Percentiles rank a stretch among this genome's conserved stretches.
phyloP scores from a whole-genome alignment of 2,329 filamentous ascomycete species.

The Dothideomycetes sp. region DNA sequence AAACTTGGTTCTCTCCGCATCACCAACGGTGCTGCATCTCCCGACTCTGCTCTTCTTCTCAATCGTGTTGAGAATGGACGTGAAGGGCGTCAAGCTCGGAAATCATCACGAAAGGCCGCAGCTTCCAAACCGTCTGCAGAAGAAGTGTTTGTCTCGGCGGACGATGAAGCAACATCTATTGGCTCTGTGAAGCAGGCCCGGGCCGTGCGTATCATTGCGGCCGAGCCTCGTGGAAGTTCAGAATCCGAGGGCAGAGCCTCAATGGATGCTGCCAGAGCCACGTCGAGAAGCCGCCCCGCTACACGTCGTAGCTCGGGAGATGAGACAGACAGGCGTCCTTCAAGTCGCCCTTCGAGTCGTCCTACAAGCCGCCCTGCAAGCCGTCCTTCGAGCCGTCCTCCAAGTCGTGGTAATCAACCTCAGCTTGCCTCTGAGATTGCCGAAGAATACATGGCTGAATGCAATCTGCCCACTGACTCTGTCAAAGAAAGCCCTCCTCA shows the following conservation, averaged over 20 bases:
- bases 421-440: constrained; percentile 15
- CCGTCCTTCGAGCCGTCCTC: not conserved
- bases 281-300: constrained; percentile 4
- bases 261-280: not conserved
- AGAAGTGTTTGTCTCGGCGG: constrained; percentile 2
- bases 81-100: too few species aligned
- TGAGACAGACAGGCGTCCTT: not conserved
- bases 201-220: constrained; percentile 12
- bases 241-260: not conserved
- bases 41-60: constrained; percentile 30
- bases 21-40: constrained; percentile 40
- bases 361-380: not conserved
- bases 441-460: constrained; percentile 20
- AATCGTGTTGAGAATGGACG: constrained; percentile 6
- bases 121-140: not conserved
- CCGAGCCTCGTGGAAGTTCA: constrained; percentile 1
- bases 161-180: constrained; percentile 14
- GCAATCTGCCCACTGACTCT: constrained; percentile 17
- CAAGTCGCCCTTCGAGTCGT: not conserved
- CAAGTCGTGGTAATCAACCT: not conserved
- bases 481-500: constrained; percentile 15
- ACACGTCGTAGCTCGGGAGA: not conserved
- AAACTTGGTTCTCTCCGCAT: constrained; percentile 37
- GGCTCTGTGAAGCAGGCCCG: constrained; percentile 18
- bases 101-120: not conserved